Conservation (phyloP, 768 basidiomycete genomes). For the Pulveroboletus frians region DNA sequence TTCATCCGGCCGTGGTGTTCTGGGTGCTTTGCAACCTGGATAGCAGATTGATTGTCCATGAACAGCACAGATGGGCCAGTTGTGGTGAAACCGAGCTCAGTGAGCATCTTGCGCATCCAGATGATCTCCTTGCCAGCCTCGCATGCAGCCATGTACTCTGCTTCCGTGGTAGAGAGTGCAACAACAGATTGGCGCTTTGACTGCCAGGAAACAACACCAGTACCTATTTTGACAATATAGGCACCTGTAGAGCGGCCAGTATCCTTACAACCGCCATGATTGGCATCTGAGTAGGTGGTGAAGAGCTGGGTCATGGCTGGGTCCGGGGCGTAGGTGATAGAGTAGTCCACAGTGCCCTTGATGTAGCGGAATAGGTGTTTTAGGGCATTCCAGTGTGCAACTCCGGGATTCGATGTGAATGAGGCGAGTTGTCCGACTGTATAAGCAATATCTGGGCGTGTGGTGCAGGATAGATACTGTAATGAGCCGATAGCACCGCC, state of each 20-base stretch:
- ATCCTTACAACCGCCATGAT: background rate
- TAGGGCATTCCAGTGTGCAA: background rate
- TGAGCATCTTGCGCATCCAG: constrained; percentile 27
- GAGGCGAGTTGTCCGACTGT: background rate
- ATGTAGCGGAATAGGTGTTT: too few relatives aligned
- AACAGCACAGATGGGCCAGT: too few relatives aligned
- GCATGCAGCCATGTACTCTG: constrained; percentile 33
- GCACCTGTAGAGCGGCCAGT: background rate
- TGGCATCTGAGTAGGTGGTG: background rate
- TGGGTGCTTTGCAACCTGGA: too few relatives aligned
- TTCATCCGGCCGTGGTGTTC: too few relatives aligned
- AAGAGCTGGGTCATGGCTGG: background rate
- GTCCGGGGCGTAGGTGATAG: background rate
- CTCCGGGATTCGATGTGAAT: background rate
- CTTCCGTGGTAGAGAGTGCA: constrained; percentile 33
- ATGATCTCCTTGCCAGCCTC: constrained; percentile 21
- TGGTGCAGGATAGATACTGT: background rate
- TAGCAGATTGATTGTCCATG: too few relatives aligned
- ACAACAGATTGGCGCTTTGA: constrained; percentile 10
- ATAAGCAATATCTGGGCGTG: background rate
- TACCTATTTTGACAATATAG: background rate
- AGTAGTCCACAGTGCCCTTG: background rate
- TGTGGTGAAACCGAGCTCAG: background rate
- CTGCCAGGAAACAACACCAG: too few relatives aligned
- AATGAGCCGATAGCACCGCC: background rate